Conservation (phyloP, 2,329 filamentous ascomycete species). For the Diplocarpon mali region DNA sequence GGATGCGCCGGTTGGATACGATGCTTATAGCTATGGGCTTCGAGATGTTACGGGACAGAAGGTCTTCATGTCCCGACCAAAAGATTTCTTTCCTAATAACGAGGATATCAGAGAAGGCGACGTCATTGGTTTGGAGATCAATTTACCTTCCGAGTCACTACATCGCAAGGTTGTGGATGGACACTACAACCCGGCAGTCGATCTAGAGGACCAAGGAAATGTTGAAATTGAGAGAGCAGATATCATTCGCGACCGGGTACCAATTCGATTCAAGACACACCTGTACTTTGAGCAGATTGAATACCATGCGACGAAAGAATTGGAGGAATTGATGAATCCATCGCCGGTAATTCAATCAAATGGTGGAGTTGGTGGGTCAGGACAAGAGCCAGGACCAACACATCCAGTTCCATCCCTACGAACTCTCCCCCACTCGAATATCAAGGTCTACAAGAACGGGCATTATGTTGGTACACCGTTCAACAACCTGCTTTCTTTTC, state of each 20-base stretch:
- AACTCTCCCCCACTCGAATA: constrained; percentile 74
- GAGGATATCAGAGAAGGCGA: constrained; percentile 81
- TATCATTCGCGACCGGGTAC: constrained; percentile 88
- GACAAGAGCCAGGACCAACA: constrained; percentile 54
- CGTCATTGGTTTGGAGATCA: constrained; percentile 88
- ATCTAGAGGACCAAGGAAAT: constrained; percentile 47
- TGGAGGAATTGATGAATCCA: constrained; percentile 74
- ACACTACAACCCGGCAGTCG: constrained; percentile 77
- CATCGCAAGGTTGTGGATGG: constrained; percentile 84
- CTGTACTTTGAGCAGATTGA: constrained; percentile 91
- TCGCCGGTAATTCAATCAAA: constrained; percentile 37
- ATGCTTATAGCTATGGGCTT: constrained; percentile 88
- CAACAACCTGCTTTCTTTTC: constrained; percentile 75
- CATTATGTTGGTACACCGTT: constrained; percentile 77
- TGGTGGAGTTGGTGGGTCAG: constrained; percentile 27
- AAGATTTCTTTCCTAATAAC: constrained; percentile 71
- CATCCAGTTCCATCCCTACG: constrained; percentile 66
- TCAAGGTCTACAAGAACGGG: constrained; percentile 91
- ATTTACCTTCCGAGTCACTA: constrained; percentile 70
- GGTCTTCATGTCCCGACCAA: constrained; percentile 87
- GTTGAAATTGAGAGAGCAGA: constrained; percentile 51
- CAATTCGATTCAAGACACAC: constrained; percentile 86
- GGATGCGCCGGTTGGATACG: constrained; percentile 76
- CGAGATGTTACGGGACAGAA: constrained; percentile 85
- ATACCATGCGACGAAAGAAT: constrained; percentile 75